Conservation (phyloP, 176 grass and related monocot species). For the Calamus simplicifolius region DNA sequence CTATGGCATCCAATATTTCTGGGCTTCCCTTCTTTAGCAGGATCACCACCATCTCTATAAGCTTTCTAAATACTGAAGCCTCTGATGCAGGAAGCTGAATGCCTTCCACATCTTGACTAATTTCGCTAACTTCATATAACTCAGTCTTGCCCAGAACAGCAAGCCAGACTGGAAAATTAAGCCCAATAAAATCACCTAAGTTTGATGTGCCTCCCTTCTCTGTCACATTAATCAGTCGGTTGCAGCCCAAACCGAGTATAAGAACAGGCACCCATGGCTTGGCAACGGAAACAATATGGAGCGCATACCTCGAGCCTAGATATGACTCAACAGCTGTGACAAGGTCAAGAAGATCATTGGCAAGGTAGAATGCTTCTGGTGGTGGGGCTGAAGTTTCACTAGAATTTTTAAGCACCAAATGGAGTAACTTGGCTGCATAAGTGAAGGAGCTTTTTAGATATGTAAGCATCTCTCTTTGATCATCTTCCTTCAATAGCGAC, state of each 20-base stretch:
- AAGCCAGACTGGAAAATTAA: constrained; percentile 63
- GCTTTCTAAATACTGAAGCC: constrained; percentile 32
- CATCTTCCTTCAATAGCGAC: constrained; percentile 33
- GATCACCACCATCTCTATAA: constrained; percentile 44
- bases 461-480: constrained; percentile 49
- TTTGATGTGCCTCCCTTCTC: constrained; percentile 26
- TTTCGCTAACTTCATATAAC: constrained; percentile 29
- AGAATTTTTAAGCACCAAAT: constrained; percentile 54
- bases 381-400: constrained; percentile 27
- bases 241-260: constrained; percentile 60
- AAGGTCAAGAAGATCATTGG: constrained; percentile 84
- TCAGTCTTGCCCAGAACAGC: constrained; percentile 45
- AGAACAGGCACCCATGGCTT: constrained; percentile 79
- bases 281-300: constrained; percentile 34
- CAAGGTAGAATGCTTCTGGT: constrained; percentile 53
- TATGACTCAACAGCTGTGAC: constrained; percentile 43
- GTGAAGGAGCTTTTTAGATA: constrained; percentile 67
- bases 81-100: constrained; percentile 6
- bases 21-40: constrained; percentile 73
- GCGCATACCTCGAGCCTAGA: constrained; percentile 40
- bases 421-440: constrained; percentile 66
- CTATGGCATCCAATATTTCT: constrained; percentile 51
- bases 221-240: constrained; percentile 24
- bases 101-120: constrained; percentile 26
- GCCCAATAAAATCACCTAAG: constrained; percentile 12